Percentiles rank a stretch among this genome's conserved stretches.
Evolutionary conservation across 2,329 filamentous ascomycete species (phyloP).

Genomic region (Fusarium sp.): DNA sequence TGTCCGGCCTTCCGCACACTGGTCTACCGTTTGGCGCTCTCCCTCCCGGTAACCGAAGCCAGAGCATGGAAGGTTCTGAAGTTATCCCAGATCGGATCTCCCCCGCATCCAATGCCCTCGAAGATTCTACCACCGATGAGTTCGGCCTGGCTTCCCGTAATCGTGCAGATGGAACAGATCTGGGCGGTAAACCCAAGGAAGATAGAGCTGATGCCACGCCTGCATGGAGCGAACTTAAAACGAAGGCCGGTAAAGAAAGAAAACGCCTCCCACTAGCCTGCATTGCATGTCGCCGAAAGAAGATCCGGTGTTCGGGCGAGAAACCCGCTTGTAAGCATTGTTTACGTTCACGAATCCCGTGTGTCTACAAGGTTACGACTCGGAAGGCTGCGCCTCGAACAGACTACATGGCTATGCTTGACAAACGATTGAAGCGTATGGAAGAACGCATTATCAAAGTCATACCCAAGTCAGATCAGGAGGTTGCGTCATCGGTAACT

Average conservation of each 20-base stretch:
- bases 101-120: conserved; percentile 60
- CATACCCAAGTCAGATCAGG: conserved; percentile 86
- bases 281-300: conserved; percentile 95
- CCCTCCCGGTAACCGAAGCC: conserved; percentile 40
- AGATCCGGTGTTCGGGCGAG: conserved; percentile 97
- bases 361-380: conserved; percentile 96
- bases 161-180: conserved; percentile 64
- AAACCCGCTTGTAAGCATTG: conserved; percentile 98
- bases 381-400: conserved; percentile 93
- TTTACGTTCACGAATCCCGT: conserved; percentile 89
- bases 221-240: conserved; percentile 85
- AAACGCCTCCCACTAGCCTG: conserved; percentile 93
- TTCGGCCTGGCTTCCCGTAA: conserved; percentile 63
- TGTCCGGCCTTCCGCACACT: conserved; percentile 40
- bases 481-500: conserved; percentile 73
- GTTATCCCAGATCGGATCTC: conserved; percentile 57
- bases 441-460: conserved; percentile 97
- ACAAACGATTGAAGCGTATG: conserved; percentile 95
- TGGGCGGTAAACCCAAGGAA: conserved; percentile 65
- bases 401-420: conserved; percentile 99
- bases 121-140: conserved; percentile 67
- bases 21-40: conserved; percentile 41
- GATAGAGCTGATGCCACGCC: conserved; percentile 69
- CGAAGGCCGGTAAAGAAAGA: conserved; percentile 93
- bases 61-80: conserved; percentile 57